Evolutionary conservation across 2,329 filamentous ascomycete species (phyloP).

Genomic region (Leptodontidium sp.): DNA sequence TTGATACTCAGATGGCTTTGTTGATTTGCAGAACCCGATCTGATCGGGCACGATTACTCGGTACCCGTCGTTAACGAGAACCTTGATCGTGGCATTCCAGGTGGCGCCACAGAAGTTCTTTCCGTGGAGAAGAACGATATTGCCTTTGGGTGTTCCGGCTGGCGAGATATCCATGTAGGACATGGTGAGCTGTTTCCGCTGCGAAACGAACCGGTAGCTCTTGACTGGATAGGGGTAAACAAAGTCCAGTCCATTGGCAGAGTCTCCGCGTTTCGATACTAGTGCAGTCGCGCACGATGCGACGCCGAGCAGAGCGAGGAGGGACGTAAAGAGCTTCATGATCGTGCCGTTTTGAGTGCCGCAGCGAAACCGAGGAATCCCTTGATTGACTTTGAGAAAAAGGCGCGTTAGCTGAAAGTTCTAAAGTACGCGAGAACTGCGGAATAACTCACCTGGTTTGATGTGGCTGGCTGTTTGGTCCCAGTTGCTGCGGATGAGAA

Average conservation of each 20-base stretch:
- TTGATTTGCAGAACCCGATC: slow-evolving; percentile 65
- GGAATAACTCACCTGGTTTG: slow-evolving; percentile 1
- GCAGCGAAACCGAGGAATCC: not conserved
- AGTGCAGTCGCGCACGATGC: not conserved
- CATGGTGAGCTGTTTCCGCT: slow-evolving; percentile 59
- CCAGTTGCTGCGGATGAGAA: slow-evolving; percentile 14
- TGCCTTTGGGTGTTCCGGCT: slow-evolving; percentile 44
- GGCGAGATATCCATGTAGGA: slow-evolving; percentile 61
- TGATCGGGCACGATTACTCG: slow-evolving; percentile 63
- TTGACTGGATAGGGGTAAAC: slow-evolving; percentile 61
- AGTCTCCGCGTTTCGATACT: not conserved
- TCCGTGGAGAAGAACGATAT: slow-evolving; percentile 60
- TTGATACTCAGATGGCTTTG: slow-evolving; percentile 59
- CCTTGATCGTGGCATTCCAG: slow-evolving; percentile 57
- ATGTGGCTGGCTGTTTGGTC: slow-evolving; percentile 15
- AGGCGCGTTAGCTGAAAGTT: slow-evolving; percentile 1
- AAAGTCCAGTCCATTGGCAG: slow-evolving; percentile 45
- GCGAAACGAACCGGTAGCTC: slow-evolving; percentile 57
- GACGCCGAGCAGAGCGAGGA: slow-evolving; percentile 17
- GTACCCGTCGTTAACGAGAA: slow-evolving; percentile 54
- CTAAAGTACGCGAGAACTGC: not conserved
- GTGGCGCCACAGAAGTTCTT: slow-evolving; percentile 65
- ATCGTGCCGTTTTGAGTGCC: not conserved
- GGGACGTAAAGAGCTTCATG: slow-evolving; percentile 16
- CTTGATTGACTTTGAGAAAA: not conserved